Percentiles rank a stretch among this genome's conserved stretches.
Conservation (phyloP, 2,329 filamentous ascomycete genomes). For the Fusarium sulawesiense region DNA sequence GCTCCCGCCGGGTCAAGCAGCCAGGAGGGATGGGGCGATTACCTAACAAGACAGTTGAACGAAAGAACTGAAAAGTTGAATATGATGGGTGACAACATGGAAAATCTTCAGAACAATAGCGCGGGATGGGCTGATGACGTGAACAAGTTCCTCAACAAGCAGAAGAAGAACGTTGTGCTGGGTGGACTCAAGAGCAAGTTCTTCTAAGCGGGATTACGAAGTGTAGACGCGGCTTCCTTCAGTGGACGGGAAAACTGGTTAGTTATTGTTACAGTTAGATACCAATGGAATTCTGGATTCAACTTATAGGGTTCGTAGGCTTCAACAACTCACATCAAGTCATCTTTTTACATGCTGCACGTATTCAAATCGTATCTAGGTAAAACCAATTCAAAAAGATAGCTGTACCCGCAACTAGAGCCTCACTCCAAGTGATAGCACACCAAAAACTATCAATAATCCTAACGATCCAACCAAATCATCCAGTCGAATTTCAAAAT, state of each 20-base stretch:
- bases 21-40: conserved; percentile 78
- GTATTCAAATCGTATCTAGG: neutral
- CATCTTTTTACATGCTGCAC: neutral
- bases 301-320: neutral
- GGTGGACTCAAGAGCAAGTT: conserved; percentile 75
- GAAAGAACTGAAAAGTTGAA: conserved; percentile 90
- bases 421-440: neutral
- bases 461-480: neutral
- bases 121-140: conserved; percentile 89
- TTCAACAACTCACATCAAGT: neutral
- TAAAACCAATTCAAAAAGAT: neutral
- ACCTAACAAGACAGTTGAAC: conserved; percentile 86
- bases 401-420: neutral
- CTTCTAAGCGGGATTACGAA: conserved; percentile 43
- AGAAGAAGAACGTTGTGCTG: conserved; percentile 86
- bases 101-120: conserved; percentile 82
- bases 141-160: conserved; percentile 84
- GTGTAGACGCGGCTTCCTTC: neutral
- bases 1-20: conserved; percentile 47
- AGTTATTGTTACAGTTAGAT: conserved; percentile 17
- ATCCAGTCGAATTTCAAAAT: neutral
- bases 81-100: conserved; percentile 85
- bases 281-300: conserved; percentile 20
- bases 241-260: neutral
- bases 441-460: neutral